phyloP scores from a whole-genome alignment of 805 yeast genomes.

The Candida nitratophila region DNA sequence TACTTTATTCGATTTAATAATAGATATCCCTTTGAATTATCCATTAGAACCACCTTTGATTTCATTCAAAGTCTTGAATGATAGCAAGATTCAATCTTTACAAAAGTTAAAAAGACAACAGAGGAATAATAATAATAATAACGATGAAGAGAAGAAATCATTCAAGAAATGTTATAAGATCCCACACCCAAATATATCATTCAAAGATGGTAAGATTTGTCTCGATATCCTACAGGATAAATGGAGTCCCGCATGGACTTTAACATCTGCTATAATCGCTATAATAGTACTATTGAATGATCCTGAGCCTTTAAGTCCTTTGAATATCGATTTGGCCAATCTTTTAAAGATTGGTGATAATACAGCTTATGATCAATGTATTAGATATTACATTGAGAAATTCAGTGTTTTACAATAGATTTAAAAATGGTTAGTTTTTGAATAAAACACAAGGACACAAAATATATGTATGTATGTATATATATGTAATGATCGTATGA shows the following conservation, averaged over 20 bases:
- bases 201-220: conserved; percentile 61
- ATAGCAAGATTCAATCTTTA: conserved; percentile 1
- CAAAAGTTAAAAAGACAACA: too few relatives aligned
- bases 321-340: conserved; percentile 65
- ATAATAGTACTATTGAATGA: conserved; percentile 48
- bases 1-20: conserved; percentile 45
- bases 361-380: conserved; percentile 34
- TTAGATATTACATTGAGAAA: conserved; percentile 30
- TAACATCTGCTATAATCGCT: conserved; percentile 49
- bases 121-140: too few relatives aligned
- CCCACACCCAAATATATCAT: conserved; percentile 45
- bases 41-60: conserved; percentile 57
- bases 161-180: conserved; percentile 17
- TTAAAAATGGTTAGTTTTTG: background rate
- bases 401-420: conserved; percentile 11
- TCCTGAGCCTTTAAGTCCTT: conserved; percentile 68
- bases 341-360: conserved; percentile 41
- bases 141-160: background rate
- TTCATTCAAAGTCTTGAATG: conserved; percentile 26
- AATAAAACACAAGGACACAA: too few relatives aligned
- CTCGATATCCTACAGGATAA: conserved; percentile 51
- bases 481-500: background rate
- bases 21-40: conserved; percentile 39
- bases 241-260: conserved; percentile 76
- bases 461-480: background rate